Evolutionary conservation across 179 eudicot species (phyloP).

Genomic region (Corrigiola litoralis): DNA sequence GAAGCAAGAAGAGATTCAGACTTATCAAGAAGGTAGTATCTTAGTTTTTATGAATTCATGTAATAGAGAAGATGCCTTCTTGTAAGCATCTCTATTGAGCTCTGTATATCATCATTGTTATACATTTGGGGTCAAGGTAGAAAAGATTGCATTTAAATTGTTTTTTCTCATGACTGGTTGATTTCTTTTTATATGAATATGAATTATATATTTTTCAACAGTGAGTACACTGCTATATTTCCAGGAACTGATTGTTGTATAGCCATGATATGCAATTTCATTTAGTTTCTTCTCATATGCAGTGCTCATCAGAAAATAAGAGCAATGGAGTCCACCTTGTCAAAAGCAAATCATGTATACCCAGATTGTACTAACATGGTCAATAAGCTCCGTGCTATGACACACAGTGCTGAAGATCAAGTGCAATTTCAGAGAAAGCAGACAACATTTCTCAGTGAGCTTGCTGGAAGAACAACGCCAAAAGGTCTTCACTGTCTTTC

Average conservation of each 20-base stretch:
- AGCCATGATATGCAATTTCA: not conserved
- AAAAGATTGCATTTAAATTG: not conserved
- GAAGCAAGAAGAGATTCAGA: slow-evolving; percentile 67
- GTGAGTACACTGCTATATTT: slow-evolving; percentile 4
- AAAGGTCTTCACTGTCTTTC: slow-evolving; percentile 98
- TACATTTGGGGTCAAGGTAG: no score
- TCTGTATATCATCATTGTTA: no score
- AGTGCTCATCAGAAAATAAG: slow-evolving; percentile 67
- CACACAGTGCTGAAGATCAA: slow-evolving; percentile 80
- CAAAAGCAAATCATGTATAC: slow-evolving; percentile 66
- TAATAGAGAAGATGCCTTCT: no score
- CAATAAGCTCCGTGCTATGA: slow-evolving; percentile 80
- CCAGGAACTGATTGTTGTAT: not conserved
- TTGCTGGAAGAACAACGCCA: slow-evolving; percentile 94
- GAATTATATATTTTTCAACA: not conserved
- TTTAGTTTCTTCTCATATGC: slow-evolving; percentile 11
- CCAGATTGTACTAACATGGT: slow-evolving; percentile 79
- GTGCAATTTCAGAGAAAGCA: slow-evolving; percentile 57
- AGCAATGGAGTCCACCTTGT: slow-evolving; percentile 63
- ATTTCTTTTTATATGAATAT: no score
- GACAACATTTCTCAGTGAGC: slow-evolving; percentile 60
- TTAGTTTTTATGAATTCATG: not conserved
- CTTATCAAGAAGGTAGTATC: slow-evolving; percentile 60
- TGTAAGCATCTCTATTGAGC: no score
- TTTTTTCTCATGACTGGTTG: no score